phyloP scores from a whole-genome alignment of 768 basidiomycete species.

The Melanogaster broomeanus region DNA sequence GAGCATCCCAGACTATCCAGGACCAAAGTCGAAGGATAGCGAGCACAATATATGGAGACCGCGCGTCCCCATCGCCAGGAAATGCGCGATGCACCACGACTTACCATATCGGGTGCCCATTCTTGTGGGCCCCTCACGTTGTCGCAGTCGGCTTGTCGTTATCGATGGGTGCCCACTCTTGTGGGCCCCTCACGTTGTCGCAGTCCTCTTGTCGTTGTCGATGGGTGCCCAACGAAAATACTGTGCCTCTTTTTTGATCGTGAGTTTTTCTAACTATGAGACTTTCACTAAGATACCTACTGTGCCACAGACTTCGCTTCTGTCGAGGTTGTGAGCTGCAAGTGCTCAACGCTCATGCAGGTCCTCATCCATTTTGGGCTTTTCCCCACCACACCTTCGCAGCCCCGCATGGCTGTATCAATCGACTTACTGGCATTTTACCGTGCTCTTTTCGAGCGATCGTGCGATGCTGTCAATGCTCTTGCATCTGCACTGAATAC shows the following conservation, averaged over 20 bases:
- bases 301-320: background rate
- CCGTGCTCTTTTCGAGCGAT: conserved; percentile 33
- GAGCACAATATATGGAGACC: too few relatives aligned
- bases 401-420: conserved; percentile 23
- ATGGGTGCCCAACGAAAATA: too few relatives aligned
- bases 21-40: too few relatives aligned
- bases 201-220: too few relatives aligned
- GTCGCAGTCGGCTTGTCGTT: too few relatives aligned
- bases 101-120: too few relatives aligned
- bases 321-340: background rate
- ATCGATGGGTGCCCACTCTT: too few relatives aligned
- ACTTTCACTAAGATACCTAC: background rate
- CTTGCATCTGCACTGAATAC: background rate
- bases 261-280: background rate
- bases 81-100: too few relatives aligned
- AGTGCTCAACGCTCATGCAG: conserved; percentile 1
- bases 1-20: too few relatives aligned
- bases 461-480: conserved; percentile 31
- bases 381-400: conserved; percentile 32
- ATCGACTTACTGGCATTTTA: conserved; percentile 37
- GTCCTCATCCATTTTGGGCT: conserved; percentile 32
- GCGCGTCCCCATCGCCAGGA: too few relatives aligned
- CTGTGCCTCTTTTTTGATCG: background rate
- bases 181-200: too few relatives aligned
- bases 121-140: too few relatives aligned